Percentiles rank a stretch among this genome's conserved stretches.
Evolutionary conservation across 2,329 filamentous ascomycete species (phyloP).

Genomic region (Rhinocladiella similis): DNA sequence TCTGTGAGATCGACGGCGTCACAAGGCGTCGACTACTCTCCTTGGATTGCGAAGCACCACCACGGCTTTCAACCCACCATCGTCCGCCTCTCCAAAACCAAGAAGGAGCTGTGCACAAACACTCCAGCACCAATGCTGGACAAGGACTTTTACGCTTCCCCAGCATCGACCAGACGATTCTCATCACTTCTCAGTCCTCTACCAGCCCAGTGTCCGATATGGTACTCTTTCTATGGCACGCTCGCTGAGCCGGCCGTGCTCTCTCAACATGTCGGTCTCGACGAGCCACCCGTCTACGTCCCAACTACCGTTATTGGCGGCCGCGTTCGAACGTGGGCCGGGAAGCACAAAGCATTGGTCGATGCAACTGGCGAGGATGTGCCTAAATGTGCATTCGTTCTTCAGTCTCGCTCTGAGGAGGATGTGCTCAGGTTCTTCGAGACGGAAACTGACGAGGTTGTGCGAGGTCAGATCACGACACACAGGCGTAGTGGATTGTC

Average conservation of each 20-base stretch:
- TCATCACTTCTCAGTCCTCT: conserved; percentile 15
- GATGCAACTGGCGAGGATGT: conserved; percentile 31
- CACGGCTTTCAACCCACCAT: conserved; percentile 30
- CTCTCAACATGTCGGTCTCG: conserved; percentile 33
- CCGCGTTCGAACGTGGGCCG: conserved; percentile 37
- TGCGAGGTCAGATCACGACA: conserved; percentile 36
- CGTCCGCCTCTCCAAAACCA: conserved; percentile 30
- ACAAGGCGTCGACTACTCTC: conserved; percentile 19
- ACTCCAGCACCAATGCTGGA: conserved; percentile 30
- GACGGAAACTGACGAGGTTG: conserved; percentile 41
- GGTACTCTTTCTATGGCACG: conserved; percentile 48
- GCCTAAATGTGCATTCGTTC: conserved; percentile 35
- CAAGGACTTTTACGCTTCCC: conserved; percentile 32
- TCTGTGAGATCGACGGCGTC: conserved; percentile 30
- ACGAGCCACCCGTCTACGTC: conserved; percentile 27
- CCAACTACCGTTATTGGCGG: conserved; percentile 36
- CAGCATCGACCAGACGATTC: conserved; percentile 29
- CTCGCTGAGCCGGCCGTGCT: conserved; percentile 36
- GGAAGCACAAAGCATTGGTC: conserved; percentile 43
- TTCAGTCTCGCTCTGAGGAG: conserved; percentile 35
- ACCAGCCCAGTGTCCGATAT: conserved; percentile 39
- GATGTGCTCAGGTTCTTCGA: conserved; percentile 38
- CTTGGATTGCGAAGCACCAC: conserved; percentile 24
- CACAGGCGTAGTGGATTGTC: conserved; percentile 4
- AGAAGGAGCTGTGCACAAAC: conserved; percentile 31